phyloP scores from a whole-genome alignment of 1,284 basidiomycete genomes.

The Leccinum huronense region DNA sequence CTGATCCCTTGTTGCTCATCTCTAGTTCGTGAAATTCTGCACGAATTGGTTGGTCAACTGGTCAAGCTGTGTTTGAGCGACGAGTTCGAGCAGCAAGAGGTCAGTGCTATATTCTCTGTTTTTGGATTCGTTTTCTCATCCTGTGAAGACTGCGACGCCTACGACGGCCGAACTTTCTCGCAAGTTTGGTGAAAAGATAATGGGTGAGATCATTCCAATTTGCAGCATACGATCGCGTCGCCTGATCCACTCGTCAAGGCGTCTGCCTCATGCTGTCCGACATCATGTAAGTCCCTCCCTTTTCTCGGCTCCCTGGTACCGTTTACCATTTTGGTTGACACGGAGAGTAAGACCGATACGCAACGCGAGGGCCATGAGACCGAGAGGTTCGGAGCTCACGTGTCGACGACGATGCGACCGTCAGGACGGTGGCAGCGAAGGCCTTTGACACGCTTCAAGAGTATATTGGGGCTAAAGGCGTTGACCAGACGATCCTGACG shows the following conservation, averaged over 20 bases:
- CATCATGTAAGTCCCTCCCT: constrained; percentile 61
- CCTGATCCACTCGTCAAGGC: constrained; percentile 80
- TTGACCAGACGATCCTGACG: constrained; percentile 96
- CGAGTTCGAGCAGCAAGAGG: constrained; percentile 90
- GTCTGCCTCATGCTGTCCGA: constrained; percentile 88
- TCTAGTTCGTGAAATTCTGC: constrained; percentile 89
- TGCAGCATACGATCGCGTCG: constrained; percentile 71
- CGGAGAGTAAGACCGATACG: constrained; percentile 80
- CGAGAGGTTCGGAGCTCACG: constrained; percentile 80
- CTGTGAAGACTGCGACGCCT: constrained; percentile 70
- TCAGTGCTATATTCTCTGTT: constrained; percentile 33
- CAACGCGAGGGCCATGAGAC: constrained; percentile 92
- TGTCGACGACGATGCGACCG: constrained; percentile 84
- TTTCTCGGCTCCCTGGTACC: neutral
- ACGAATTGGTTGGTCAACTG: constrained; percentile 79
- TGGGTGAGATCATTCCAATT: constrained; percentile 82
- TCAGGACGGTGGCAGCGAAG: constrained; percentile 90
- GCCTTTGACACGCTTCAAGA: constrained; percentile 95
- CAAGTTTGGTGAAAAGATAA: constrained; percentile 93
- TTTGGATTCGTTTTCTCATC: neutral
- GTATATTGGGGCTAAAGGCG: constrained; percentile 85
- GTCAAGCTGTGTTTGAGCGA: constrained; percentile 75
- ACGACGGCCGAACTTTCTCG: constrained; percentile 88
- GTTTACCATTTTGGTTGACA: constrained; percentile 29
- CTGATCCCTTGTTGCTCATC: neutral